phyloP scores from a whole-genome alignment of 2,329 filamentous ascomycete genomes.

The Fusarium fujikuroi region DNA sequence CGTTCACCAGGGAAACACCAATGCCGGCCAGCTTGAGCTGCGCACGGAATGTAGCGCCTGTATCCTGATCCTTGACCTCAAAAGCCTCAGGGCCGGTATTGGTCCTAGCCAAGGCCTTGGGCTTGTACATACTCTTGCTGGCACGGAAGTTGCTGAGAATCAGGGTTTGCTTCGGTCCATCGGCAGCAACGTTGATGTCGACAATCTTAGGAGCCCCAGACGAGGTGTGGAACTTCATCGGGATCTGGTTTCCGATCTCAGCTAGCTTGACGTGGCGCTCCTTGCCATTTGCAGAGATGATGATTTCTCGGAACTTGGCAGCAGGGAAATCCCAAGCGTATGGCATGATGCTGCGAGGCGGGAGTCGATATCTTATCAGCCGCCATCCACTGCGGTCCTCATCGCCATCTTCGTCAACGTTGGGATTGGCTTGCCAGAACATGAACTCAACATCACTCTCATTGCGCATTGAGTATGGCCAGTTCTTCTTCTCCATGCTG shows the following conservation, averaged over 20 bases:
- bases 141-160: slow-evolving; percentile 94
- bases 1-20: slow-evolving; percentile 92
- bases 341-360: slow-evolving; percentile 96
- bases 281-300: slow-evolving; percentile 65
- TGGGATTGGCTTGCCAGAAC: slow-evolving; percentile 95
- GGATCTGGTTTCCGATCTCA: slow-evolving; percentile 95
- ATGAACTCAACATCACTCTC: slow-evolving; percentile 97
- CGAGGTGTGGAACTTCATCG: slow-evolving; percentile 84
- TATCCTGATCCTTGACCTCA: slow-evolving; percentile 93
- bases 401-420: slow-evolving; percentile 87
- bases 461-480: slow-evolving; percentile 99
- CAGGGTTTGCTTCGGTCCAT: slow-evolving; percentile 93
- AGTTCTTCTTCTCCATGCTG: slow-evolving; percentile 90
- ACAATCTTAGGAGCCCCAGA: slow-evolving; percentile 84
- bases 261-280: slow-evolving; percentile 94
- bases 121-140: slow-evolving; percentile 89
- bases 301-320: slow-evolving; percentile 93
- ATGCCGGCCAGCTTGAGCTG: slow-evolving; percentile 90
- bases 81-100: slow-evolving; percentile 70
- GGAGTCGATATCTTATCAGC: slow-evolving; percentile 90
- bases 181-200: slow-evolving; percentile 94
- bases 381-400: slow-evolving; percentile 90
- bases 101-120: slow-evolving; percentile 61
- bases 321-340: slow-evolving; percentile 99
- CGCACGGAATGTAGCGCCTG: slow-evolving; percentile 87